Percentiles rank a stretch among this genome's conserved stretches.
Evolutionary conservation across 2,329 filamentous ascomycete species (phyloP).

Genomic region (Arthrinium phaeospermum): DNA sequence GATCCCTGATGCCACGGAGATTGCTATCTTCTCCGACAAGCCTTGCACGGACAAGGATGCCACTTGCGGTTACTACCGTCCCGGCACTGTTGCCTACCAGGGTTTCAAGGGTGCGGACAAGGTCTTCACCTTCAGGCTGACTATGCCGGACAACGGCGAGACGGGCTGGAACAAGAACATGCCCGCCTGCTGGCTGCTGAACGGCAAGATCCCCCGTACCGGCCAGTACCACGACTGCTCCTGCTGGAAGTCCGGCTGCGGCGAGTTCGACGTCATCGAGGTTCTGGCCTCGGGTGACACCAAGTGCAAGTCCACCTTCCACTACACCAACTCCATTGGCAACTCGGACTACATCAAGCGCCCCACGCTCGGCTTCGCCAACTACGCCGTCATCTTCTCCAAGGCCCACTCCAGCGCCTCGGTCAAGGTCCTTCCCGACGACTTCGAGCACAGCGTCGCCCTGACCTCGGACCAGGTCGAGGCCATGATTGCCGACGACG

Average conservation of each 20-base stretch:
- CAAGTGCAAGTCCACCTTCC: constrained; percentile 73
- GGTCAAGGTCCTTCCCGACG: constrained; percentile 58
- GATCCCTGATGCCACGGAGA: constrained; percentile 51
- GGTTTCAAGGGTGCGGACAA: constrained; percentile 75
- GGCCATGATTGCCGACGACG: constrained; percentile 35
- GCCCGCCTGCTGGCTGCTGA: constrained; percentile 79
- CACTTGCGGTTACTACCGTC: constrained; percentile 52
- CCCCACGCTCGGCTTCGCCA: constrained; percentile 64
- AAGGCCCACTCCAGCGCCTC: constrained; percentile 55
- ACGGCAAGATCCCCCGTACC: constrained; percentile 73
- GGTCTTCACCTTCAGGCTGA: constrained; percentile 75
- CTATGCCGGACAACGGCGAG: constrained; percentile 68
- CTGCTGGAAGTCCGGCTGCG: constrained; percentile 73
- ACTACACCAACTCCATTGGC: constrained; percentile 67
- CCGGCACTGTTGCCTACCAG: constrained; percentile 55
- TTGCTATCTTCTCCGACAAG: constrained; percentile 51
- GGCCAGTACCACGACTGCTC: constrained; percentile 74
- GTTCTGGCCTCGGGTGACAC: constrained; percentile 68
- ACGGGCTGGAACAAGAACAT: constrained; percentile 66
- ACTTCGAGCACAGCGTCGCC: constrained; percentile 46
- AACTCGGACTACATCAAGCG: constrained; percentile 75
- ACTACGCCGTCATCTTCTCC: constrained; percentile 68
- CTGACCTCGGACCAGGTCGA: constrained; percentile 47
- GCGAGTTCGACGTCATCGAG: constrained; percentile 79
- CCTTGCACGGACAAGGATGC: constrained; percentile 42